Base-by-base conservation (phyloP, 2,329 filamentous ascomycete species). In the Malbranchea zuffiana region DNA sequence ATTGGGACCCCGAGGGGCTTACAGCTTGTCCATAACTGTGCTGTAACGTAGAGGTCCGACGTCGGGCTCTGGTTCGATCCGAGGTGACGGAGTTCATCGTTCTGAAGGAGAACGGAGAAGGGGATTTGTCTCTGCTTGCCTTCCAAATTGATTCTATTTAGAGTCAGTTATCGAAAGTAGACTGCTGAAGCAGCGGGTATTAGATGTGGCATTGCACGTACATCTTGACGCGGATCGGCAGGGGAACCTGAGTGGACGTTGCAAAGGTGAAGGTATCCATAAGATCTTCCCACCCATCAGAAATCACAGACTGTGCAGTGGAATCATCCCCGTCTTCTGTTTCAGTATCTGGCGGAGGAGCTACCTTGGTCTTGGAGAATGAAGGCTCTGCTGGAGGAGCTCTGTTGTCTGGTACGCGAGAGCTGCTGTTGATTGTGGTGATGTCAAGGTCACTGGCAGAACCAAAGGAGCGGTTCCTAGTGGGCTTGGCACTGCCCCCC, bases 211-310 rank as follows among this genome's bases (percentile, higher is more conserved):
- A 35, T 20, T 19, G 21, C 8, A 10, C 72, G 45, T 63, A 78
- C 75, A 80, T 74, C 60, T 72, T 75, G 44, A 79, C 63, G 50
- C 69, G 67, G 37, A 79, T 67, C 13, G 82, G 76, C 46, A 87
- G 74, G 50, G 85, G 72, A 50, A 96, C 71, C 59, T 83, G 78
- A 47, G 85, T 81, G 42, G 90, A 94, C 54, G 79, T 84, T 48
- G 85, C 87, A 66, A 96, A 96, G 19, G 87, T 93, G 62, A 94
- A 95, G 35, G 87, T 81, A 63, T 98, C 90, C 85, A 95, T 95
- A 24, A 31, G 44, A 15, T 12, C 3, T 24, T 40, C 37, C 37
- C 41, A 40, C 23, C 24, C 34, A 27, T 23, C 18, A 20, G 34
- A 26, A 26, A 28, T 30, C 26, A 37, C 23, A 25, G 16, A 36